Evolutionary conservation across 1,284 basidiomycete genomes (phyloP), one percentile per base, ranked within the genome.

Genomic region (Moesziomyces sp.): DNA sequence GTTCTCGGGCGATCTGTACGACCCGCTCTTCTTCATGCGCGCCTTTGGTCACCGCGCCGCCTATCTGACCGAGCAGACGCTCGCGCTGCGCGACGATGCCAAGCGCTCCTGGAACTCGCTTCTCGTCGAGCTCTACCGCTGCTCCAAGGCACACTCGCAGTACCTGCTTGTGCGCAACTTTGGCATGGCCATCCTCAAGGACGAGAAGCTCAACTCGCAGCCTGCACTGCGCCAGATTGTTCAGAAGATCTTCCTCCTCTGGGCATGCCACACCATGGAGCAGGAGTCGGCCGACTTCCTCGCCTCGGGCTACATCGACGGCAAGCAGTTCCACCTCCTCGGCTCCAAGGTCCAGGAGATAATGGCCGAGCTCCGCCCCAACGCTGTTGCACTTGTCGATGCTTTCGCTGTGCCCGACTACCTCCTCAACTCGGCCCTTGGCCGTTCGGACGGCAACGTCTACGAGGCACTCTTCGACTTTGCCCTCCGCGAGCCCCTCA

Each of bases 11-110:
- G 80, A 78, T 67, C 80, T 80, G 43, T 74, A 80, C 52, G 77
- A 77, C 51, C 77, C 83, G 26, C 71, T 84, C 50, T 85, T 83
- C 61, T 77, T 85, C 49, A 72, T 76, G 62, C 70, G 73, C 13
- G 85, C 85, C 1, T 85, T 85, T 53, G 85, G 84, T 8, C 83
- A 85, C 70, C 82, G 85, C 11, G 84, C 85, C 8, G 85, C 84
- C 11, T 84, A 83, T 74, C 61, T 85, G 26, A 79, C 81, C 26
- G 83, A 83, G 44, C 84, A 81, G 52, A 79, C 85, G 21, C 72
- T 85, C 7, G 70, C 76, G 35, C 83, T 84, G 58, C 77, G 85
- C 9, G 85, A 85, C 60, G 74, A 83, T 46, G 79, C 81, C 58
- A 79, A 82, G 68, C 66, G 78, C 30, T 77, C 79, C 11, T 85